Conservation (phyloP, 768 basidiomycete genomes). For the Rubroboletus satanas region DNA sequence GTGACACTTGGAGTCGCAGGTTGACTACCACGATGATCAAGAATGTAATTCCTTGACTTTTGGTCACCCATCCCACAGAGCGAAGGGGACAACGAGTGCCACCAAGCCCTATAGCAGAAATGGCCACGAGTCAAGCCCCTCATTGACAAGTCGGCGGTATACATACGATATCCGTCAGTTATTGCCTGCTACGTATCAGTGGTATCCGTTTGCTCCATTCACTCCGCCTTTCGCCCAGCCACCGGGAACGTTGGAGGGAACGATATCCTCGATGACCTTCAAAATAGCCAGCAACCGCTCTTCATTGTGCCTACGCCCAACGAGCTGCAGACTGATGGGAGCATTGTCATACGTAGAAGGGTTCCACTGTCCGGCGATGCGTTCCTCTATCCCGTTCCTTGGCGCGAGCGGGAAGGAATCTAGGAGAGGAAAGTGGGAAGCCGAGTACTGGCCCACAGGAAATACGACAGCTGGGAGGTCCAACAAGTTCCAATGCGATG, state of each 20-base stretch:
- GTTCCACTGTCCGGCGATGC: slow-evolving; percentile 39
- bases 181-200: background rate
- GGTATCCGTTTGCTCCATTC: slow-evolving; percentile 12
- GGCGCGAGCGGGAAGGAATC: slow-evolving; percentile 18
- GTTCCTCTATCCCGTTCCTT: slow-evolving; percentile 36
- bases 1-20: no score
- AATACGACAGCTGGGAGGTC: slow-evolving; percentile 48
- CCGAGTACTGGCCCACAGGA: slow-evolving; percentile 39
- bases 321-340: slow-evolving; percentile 45
- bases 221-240: background rate
- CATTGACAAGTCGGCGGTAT: background rate
- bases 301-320: slow-evolving; percentile 49
- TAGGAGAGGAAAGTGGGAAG: slow-evolving; percentile 17
- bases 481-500: slow-evolving; percentile 50
- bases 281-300: slow-evolving; percentile 46
- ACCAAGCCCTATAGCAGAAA: slow-evolving; percentile 7
- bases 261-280: slow-evolving; percentile 34
- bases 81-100: background rate
- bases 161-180: slow-evolving; percentile 2
- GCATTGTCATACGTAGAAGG: slow-evolving; percentile 41
- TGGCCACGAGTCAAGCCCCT: slow-evolving; percentile 10
- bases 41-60: background rate
- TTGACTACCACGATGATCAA: background rate
- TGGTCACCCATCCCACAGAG: slow-evolving; percentile 11
- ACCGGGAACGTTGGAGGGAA: slow-evolving; percentile 17